Conservation (phyloP, 2,329 filamentous ascomycete genomes). For the Fusarium napiforme region DNA sequence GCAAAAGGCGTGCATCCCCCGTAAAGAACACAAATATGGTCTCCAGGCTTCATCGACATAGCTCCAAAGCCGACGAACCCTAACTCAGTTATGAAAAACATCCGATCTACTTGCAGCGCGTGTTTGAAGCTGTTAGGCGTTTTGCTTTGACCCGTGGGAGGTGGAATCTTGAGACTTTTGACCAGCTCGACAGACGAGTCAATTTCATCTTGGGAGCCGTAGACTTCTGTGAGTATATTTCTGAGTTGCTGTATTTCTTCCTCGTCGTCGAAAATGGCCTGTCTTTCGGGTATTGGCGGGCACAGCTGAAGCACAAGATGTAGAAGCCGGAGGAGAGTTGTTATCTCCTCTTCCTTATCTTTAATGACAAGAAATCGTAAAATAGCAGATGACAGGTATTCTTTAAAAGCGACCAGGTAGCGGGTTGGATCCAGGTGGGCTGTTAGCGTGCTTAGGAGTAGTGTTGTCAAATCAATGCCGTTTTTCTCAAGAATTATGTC, state of each 20-base stretch:
- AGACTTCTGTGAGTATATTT: accelerated
- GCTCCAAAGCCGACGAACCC: accelerated
- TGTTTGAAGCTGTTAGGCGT: accelerated
- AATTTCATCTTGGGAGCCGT: too few relatives aligned
- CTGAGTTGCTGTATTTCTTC: background rate
- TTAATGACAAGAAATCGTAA: accelerated
- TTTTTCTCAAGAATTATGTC: background rate
- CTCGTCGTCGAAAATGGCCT: accelerated
- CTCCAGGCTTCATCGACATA: background rate
- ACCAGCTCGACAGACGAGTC: accelerated
- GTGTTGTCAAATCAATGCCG: background rate
- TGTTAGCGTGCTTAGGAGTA: background rate
- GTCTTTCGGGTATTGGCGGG: background rate
- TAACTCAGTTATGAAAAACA: background rate
- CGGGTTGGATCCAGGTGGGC: accelerated
- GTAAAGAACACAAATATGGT: background rate
- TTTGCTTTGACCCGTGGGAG: accelerated
- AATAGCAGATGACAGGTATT: background rate
- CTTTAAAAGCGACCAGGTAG: accelerated
- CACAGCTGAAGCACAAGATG: accelerated
- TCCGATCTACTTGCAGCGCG: accelerated
- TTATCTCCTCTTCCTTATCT: background rate
- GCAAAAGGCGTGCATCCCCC: background rate
- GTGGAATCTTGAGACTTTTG: accelerated
- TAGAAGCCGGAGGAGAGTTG: background rate